Base-by-base conservation (phyloP, 2,329 filamentous ascomycete species). In the Tolypocladium pustulatum region DNA sequence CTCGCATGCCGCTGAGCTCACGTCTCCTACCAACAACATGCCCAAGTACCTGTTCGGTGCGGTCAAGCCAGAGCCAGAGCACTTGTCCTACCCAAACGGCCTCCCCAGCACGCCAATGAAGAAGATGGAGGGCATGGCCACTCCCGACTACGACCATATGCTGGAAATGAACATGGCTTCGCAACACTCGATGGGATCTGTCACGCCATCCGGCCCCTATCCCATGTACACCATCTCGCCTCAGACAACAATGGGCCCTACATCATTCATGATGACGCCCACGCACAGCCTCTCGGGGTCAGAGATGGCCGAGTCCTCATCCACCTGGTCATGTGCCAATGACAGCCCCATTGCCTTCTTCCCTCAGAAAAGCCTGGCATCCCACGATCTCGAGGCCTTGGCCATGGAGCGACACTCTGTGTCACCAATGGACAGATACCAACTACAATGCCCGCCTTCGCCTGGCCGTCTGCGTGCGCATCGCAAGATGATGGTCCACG, bases 321-420 rank as follows among this genome's bases (percentile, higher is more conserved):
- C 72, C 20, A 71, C 73, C 13, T 76, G 73, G 74, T 71, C 71
- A 3, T 73, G 71, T 56, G 68, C 68, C 62, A 75, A 70, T 57
- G 73, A 76, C 56, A 76, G 73, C 65, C 74, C 73, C 30, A 74
- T 76, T 38, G 69, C 69, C 43, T 73, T 75, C 68, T 75, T 75
- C 61, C 63, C 68, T n/a, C 69, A 64, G 36, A 71, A 69, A 55
- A 61, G 61, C 49, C 69, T 68, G 13, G 65, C 69, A 5, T 67
- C 67, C 17, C 62, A 64, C 32, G 70, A 68, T 40, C 69, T 72
- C 63, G 69, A 73, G 22, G 58, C 63, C 1, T 63, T 75, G 38
- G 71, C 74, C 22, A 62, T 75, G 55, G 69, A 74, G 56, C 70
- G 71, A 40, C 68, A 73, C 60, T 71, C 72, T 7, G 65, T 70